Evolutionary conservation across 78 protist species (phyloP), one percentile per base, ranked within the genome.

Genomic region (Tieghemostelium lacteum): DNA sequence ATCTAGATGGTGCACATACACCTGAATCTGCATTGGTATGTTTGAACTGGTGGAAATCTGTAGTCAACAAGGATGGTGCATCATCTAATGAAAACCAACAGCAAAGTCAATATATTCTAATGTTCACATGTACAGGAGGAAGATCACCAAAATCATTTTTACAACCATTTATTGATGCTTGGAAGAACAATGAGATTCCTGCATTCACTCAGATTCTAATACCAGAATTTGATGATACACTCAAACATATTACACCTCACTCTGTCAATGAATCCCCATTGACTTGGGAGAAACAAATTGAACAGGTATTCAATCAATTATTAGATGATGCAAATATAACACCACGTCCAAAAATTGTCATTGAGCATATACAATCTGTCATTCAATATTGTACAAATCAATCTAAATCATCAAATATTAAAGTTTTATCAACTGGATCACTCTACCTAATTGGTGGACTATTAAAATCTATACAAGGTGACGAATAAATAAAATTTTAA

Each of bases 1-100:
- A 63, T 49, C 54, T 96, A 29, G 98, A 96, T 39, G 98, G 98
- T n/a, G 98, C 98, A 31, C 98, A 96, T 12, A 96, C 98, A 3
- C 78, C 42, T 1, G 97, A 96, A 73, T 86, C 95, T 58, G 29
- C 95, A 31, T 10, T 37, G 28, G 86, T 75, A 17, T 92, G 94
- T 52, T 22, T 52, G 10, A 36, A 62, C n/a, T 96, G 98, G 98
- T 96, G 93, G 89, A 45, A 63, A 62, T 40, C 75, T 33, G 24
- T 55, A n/a, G 77, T 57, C 29, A 28, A 86, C 60, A 26, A 45
- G 0, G n/a, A n/a, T n/a, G n/a, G n/a, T n/a, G n/a, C n/a, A n/a
- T n/a, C n/a, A n/a, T n/a, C n/a, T n/a, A n/a, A n/a, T n/a, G 17
- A 16, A 0, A 52, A 63, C 45, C 61, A 87, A 31, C 1, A 36